Evolutionary conservation across 2,329 filamentous ascomycete genomes (phyloP), one percentile per base, ranked within the genome.

Genomic region (Alternaria sp.): DNA sequence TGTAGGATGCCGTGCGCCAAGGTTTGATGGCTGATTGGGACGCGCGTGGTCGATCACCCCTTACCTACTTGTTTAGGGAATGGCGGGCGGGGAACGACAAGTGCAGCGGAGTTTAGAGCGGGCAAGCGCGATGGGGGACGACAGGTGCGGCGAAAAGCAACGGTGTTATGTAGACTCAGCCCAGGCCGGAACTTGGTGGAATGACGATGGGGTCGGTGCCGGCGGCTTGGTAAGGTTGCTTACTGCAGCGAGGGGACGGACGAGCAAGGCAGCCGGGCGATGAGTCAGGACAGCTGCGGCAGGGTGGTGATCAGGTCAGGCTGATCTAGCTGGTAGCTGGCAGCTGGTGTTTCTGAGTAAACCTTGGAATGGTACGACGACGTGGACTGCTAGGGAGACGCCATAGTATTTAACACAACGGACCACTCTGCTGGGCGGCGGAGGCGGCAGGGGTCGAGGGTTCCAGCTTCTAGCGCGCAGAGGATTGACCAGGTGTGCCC

Each of bases 401-500:
- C 57, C 65, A 65, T 66, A 15, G 52, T 75, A 72, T 74, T 74
- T 74, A 73, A 71, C 52, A 64, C 69, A 61, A 52, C 49, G 52
- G 52, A 67, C 73, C 73, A 68, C 66, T 64, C 50, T 62, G 71
- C 70, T 76, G 73, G 75, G 76, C 74, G 63, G 68, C 69, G 64
- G 69, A 72, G 64, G 61, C 51, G 64, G 69, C 69, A 71, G 69
- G 64, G 74, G 70, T 45, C 60, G 61, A 66, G 52, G 64, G 23
- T 65, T 58, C 62, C 70, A 69, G 15, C 36, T 40, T 40, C 36
- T 40, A 40, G 36, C 36, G 36, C n/a, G 71, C 65, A 64, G 54
- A 71, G 71, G 68, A 70, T 69, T 68, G 68, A 60, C 62, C 57
- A 64, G 64, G 61, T 50, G 52, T 50, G 57, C 61, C 64, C 58